Percentiles rank a stretch among this genome's conserved stretches.
Evolutionary conservation across 495 filamentous ascomycete genomes (phyloP).

Genomic region (Neurospora sublineolata): DNA sequence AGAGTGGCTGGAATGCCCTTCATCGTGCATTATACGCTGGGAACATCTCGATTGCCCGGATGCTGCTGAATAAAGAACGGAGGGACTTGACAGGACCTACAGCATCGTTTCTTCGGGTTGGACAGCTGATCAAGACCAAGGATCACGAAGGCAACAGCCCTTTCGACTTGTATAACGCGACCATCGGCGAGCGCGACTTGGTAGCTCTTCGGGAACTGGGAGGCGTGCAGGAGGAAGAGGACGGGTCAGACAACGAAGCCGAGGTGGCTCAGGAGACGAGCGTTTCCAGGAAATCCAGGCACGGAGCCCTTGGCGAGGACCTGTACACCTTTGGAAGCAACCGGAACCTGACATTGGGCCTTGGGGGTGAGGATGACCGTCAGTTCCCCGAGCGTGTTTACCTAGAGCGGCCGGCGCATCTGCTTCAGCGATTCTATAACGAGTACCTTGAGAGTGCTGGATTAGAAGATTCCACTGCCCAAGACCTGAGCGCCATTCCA

Average conservation of each 20-base stretch:
- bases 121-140: conserved; percentile 81
- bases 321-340: conserved; percentile 90
- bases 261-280: conserved; percentile 13
- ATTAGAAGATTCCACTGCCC: conserved; percentile 17
- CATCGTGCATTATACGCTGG: conserved; percentile 90
- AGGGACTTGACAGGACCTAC: conserved; percentile 47
- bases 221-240: conserved; percentile 17
- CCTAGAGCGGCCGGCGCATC: conserved; percentile 67
- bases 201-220: conserved; percentile 12
- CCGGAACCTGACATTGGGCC: conserved; percentile 83
- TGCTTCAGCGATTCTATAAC: conserved; percentile 56
- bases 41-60: conserved; percentile 74
- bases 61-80: conserved; percentile 64
- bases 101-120: conserved; percentile 32
- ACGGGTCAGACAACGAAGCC: conserved; percentile 31
- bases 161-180: conserved; percentile 79
- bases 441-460: conserved; percentile 40
- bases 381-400: conserved; percentile 79
- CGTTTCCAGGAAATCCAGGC: neutral
- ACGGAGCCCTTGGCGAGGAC: conserved; percentile 53
- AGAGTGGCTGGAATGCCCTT: conserved; percentile 92
- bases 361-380: conserved; percentile 86
- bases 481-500: conserved; percentile 46
- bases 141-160: conserved; percentile 90
- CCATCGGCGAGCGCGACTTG: conserved; percentile 52